Evolutionary conservation across 257 asterid genomes (phyloP).

Genomic region (Avicennia marina): DNA sequence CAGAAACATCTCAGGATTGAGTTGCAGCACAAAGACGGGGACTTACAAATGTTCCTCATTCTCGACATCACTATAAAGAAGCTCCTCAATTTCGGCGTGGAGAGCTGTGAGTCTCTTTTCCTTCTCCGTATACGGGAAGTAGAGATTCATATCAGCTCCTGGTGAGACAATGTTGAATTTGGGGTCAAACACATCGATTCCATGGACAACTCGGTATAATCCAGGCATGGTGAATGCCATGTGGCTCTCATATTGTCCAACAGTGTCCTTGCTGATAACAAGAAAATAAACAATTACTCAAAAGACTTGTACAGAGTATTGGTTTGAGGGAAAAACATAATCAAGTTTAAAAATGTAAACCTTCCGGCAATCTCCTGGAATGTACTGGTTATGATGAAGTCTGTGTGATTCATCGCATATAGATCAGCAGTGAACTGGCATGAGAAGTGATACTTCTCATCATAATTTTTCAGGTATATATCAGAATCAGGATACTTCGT

Average conservation of each 20-base stretch:
- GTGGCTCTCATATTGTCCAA: conserved; percentile 97
- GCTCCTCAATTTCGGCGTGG: conserved; percentile 80
- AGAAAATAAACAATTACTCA: neutral
- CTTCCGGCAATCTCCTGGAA: conserved; percentile 99
- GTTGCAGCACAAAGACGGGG: neutral
- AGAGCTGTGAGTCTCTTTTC: conserved; percentile 66
- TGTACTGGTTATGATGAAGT: conserved; percentile 96
- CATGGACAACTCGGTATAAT: conserved; percentile 85
- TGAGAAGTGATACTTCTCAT: conserved; percentile 91
- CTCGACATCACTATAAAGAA: conserved; percentile 73
- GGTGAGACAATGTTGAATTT: conserved; percentile 99
- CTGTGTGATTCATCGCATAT: conserved; percentile 96
- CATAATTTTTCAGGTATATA: conserved; percentile 65
- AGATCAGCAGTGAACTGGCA: conserved; percentile 96
- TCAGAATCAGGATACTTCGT: conserved; percentile 96
- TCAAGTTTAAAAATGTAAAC: conserved; percentile 20
- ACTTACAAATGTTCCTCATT: conserved; percentile 85
- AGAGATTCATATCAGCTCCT: conserved; percentile 75
- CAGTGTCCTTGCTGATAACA: conserved; percentile 78
- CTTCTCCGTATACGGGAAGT: conserved; percentile 64
- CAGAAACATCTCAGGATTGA: neutral
- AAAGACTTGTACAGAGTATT: neutral
- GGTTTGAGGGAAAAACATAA: neutral
- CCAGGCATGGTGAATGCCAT: conserved; percentile 98
- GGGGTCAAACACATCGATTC: conserved; percentile 89